Base-by-base conservation (phyloP, 768 basidiomycete genomes). In the Roridomyces roridus region DNA sequence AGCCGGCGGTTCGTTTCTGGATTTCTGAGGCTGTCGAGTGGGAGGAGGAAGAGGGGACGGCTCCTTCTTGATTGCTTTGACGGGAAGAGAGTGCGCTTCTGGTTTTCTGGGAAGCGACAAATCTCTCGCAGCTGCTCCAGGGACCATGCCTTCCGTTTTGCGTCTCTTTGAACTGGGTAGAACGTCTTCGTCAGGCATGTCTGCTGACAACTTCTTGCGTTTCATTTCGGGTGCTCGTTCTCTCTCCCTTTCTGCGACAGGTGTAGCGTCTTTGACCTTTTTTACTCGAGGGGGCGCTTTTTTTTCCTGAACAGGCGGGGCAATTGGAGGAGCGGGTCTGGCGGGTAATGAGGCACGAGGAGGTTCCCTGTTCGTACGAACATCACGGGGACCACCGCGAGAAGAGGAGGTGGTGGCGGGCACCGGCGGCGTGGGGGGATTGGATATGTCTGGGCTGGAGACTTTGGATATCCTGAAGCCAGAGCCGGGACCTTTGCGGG, bases 391-490 rank as follows among this genome's bases (percentile, higher is more conserved):
- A 46, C 54, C 62, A 12, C 43, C 34, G 46, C 59, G 64, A 46
- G 56, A 55, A 45, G 28, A 53, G 6, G 65, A 44, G 9, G 63
- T 50, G 39, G 77, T 65, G n/a, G 47, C 21, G 31, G 60, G 36
- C 41, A 26, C 11, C 12, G 51, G 25, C 39, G 51, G 35, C 15
- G 51, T 17, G 28, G 48, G 35, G 34, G 49, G 42, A 24, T 39
- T 24, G 9, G 46, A 51, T 21, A 15, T 58, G 24, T 62, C 55
- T 28, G 52, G 43, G 43, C 59, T 52, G 36, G 71, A 69, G 0
- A 66, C 58, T 54, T 72, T 76, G 48, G 77, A 74, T 12, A 69
- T 71, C 52, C 74, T 75, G 67, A 74, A 81, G 5, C 82, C 82
- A 4, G 82, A 84, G 0, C 82, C 82, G 21, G 82, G 82, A 6